Evolutionary conservation across 495 filamentous ascomycete genomes (phyloP).

Genomic region (Umbilicaria muhlenbergii): DNA sequence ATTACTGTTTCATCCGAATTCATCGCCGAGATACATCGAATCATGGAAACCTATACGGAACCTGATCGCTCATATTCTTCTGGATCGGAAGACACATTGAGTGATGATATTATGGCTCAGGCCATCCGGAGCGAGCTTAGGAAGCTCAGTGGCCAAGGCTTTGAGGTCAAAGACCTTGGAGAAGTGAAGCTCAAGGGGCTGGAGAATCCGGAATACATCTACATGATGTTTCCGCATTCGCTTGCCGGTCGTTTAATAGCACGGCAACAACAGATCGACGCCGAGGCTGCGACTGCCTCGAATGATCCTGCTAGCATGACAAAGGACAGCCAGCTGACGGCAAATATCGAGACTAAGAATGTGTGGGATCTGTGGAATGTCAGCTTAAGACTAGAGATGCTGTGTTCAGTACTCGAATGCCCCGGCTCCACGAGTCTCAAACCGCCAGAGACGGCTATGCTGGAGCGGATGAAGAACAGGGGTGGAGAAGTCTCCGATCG

Average conservation of each 20-base stretch:
- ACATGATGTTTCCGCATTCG: constrained; percentile 79
- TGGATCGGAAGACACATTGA: constrained; percentile 50
- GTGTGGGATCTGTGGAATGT: constrained; percentile 87
- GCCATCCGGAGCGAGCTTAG: constrained; percentile 78
- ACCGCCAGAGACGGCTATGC: constrained; percentile 61
- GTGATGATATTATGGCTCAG: constrained; percentile 52
- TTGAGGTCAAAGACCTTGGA: constrained; percentile 91
- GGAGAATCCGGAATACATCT: constrained; percentile 92
- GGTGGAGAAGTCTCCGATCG: constrained; percentile 79
- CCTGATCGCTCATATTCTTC: constrained; percentile 51
- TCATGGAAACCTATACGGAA: constrained; percentile 71
- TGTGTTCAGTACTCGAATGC: constrained; percentile 74
- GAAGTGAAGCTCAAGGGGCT: constrained; percentile 89
- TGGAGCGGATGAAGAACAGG: constrained; percentile 68
- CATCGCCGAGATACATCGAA: constrained; percentile 86
- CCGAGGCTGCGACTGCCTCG: constrained; percentile 20
- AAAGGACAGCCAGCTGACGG: constrained; percentile 35
- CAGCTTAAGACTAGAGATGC: constrained; percentile 75
- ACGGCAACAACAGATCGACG: constrained; percentile 35
- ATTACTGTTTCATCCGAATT: constrained; percentile 95
- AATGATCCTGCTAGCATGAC: constrained; percentile 26
- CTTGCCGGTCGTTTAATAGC: constrained; percentile 64
- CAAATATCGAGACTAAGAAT: constrained; percentile 56
- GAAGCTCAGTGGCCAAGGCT: constrained; percentile 78
- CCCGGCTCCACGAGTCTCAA: constrained; percentile 38